Evolutionary conservation across 495 filamentous ascomycete genomes (phyloP).

Genomic region (Neurospora cerealis): DNA sequence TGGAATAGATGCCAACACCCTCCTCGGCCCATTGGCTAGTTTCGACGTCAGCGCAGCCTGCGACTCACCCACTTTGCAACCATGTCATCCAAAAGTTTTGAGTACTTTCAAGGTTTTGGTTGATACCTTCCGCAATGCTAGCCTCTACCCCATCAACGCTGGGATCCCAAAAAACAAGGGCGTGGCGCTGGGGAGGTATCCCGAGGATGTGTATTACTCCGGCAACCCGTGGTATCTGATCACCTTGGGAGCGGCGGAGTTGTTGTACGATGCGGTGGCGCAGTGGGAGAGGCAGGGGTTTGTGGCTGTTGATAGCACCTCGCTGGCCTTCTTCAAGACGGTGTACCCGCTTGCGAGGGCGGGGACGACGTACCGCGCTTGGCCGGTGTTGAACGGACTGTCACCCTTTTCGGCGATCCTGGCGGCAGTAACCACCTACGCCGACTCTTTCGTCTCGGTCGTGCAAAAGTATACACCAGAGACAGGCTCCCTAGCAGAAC

Average conservation of each 20-base stretch:
- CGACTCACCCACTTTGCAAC: slow-evolving; percentile 44
- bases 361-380: slow-evolving; percentile 32
- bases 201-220: slow-evolving; percentile 54
- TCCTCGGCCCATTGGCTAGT: slow-evolving; percentile 48
- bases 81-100: slow-evolving; percentile 48
- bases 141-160: slow-evolving; percentile 45
- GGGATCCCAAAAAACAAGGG: slow-evolving; percentile 33
- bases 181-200: slow-evolving; percentile 54
- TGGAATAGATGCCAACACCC: slow-evolving; percentile 50
- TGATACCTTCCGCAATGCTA: slow-evolving; percentile 44
- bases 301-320: slow-evolving; percentile 38
- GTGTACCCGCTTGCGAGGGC: slow-evolving; percentile 33
- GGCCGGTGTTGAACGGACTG: slow-evolving; percentile 22
- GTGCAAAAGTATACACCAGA: slow-evolving; percentile 37
- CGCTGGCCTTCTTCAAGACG: slow-evolving; percentile 44
- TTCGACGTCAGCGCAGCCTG: slow-evolving; percentile 49
- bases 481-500: slow-evolving; percentile 51
- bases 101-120: slow-evolving; percentile 54
- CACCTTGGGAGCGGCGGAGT: slow-evolving; percentile 50
- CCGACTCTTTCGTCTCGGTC: slow-evolving; percentile 49
- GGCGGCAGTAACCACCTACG: slow-evolving; percentile 42
- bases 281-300: slow-evolving; percentile 42
- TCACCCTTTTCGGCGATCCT: slow-evolving; percentile 29
- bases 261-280: slow-evolving; percentile 50
- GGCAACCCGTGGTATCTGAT: slow-evolving; percentile 57